phyloP scores from a whole-genome alignment of 768 basidiomycete genomes.

The Pleurotus citrinopileatus region DNA sequence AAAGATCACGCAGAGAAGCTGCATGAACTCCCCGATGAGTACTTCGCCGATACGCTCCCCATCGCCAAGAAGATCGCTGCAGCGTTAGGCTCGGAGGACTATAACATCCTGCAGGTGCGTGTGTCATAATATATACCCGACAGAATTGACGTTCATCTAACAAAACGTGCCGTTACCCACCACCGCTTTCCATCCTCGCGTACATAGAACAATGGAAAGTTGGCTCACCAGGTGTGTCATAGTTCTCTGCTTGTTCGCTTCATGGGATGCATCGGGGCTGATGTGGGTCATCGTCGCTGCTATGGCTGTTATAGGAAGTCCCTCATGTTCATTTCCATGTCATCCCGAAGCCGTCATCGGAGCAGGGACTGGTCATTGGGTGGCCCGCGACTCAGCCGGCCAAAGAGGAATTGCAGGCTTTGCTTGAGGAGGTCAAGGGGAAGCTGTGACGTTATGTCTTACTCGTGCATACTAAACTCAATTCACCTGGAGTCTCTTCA shows the following conservation, averaged over 20 bases:
- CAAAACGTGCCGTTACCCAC: no score
- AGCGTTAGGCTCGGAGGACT: slow-evolving; percentile 72
- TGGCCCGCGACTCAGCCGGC: slow-evolving; percentile 67
- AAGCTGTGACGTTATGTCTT: slow-evolving; percentile 35
- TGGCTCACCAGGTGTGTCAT: slow-evolving; percentile 59
- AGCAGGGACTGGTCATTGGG: slow-evolving; percentile 75
- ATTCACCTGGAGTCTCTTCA: no score
- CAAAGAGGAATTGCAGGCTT: slow-evolving; percentile 63
- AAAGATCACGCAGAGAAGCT: slow-evolving; percentile 84
- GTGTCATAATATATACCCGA: no score
- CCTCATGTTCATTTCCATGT: slow-evolving; percentile 93
- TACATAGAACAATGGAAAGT: slow-evolving; percentile 47
- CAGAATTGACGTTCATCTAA: no score
- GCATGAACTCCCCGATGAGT: slow-evolving; percentile 86
- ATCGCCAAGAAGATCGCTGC: slow-evolving; percentile 86
- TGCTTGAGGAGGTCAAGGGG: slow-evolving; percentile 57
- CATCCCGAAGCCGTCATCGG: slow-evolving; percentile 62
- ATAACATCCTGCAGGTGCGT: slow-evolving; percentile 75
- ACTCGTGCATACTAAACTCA: no score
- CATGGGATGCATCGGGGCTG: background rate
- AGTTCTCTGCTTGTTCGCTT: no score
- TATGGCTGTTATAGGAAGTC: slow-evolving; percentile 46
- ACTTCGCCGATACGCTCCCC: slow-evolving; percentile 72
- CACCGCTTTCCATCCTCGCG: no score
- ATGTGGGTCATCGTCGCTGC: background rate